These are phyloP conservation scores for Lactifluus piperatus DNA, from an alignment of 768 basidiomycete genomes.

Conservation along the genomic window DNA sequence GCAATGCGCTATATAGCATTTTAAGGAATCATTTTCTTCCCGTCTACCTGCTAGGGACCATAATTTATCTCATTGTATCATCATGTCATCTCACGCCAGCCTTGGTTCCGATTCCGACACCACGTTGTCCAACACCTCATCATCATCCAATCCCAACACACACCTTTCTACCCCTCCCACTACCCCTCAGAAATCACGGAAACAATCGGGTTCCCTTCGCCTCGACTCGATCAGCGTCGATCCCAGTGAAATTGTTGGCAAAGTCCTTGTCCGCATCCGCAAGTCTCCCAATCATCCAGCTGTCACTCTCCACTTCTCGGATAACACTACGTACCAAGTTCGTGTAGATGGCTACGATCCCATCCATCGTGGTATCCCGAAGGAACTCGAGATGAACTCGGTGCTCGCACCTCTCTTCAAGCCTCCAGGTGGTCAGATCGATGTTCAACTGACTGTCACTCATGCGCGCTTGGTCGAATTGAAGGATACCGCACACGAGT, in stretches of 20 bases:
- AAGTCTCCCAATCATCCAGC: conserved; percentile 29
- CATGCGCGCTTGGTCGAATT: conserved; percentile 48
- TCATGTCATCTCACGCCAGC: background rate
- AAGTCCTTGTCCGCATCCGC: conserved; percentile 26
- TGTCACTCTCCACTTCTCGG: conserved; percentile 31
- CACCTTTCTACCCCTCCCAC: conserved; percentile 1
- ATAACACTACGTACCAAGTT: conserved; percentile 33
- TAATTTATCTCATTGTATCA: background rate
- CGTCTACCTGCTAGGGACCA: background rate
- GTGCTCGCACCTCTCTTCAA: conserved; percentile 34
- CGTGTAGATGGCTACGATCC: conserved; percentile 61
- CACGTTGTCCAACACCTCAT: background rate
- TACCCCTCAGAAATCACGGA: conserved; percentile 5
- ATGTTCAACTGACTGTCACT: conserved; percentile 34
- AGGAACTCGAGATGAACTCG: conserved; percentile 47
- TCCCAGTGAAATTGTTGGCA: conserved; percentile 28
- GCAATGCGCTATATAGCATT: conserved; percentile 4
- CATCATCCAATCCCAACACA: background rate
- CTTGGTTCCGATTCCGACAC: background rate
- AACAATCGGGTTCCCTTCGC: conserved; percentile 15
- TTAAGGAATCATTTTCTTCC: background rate
- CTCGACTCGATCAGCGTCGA: conserved; percentile 25
- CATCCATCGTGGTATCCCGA: conserved; percentile 45
- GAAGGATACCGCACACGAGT: conserved; percentile 50
- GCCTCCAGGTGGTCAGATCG: conserved; percentile 26